These are phyloP conservation scores for Yamadazyma endophytica DNA, from an alignment of 805 yeast species.

Conservation along the genomic window DNA sequence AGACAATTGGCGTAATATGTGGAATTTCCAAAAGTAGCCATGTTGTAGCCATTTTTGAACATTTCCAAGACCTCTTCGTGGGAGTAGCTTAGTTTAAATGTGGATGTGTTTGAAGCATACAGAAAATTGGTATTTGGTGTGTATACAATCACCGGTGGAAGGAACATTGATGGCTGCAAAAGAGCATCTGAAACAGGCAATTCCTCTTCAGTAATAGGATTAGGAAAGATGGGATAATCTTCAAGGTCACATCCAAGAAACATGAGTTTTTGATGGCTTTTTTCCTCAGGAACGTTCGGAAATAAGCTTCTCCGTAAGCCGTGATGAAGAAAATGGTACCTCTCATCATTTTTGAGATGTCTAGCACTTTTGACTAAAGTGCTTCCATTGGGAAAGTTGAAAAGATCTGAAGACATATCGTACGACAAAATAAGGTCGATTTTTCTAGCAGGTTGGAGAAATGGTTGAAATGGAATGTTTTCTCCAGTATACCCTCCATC, in stretches of 20 bases:
- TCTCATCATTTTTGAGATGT: too few species aligned
- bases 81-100: conserved; percentile 52
- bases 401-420: conserved; percentile 47
- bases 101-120: conserved; percentile 50
- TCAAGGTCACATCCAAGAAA: conserved; percentile 41
- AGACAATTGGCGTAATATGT: conserved; percentile 44
- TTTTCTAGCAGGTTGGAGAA: conserved; percentile 29
- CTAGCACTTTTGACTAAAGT: conserved; percentile 39
- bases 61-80: conserved; percentile 39
- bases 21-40: conserved; percentile 46
- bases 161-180: too few species aligned
- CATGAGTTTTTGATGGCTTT: too few species aligned
- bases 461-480: conserved; percentile 45
- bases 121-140: conserved; percentile 42
- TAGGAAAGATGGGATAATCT: conserved; percentile 24
- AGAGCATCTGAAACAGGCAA: too few species aligned
- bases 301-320: too few species aligned
- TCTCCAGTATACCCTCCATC: conserved; percentile 52
- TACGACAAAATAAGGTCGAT: conserved; percentile 38
- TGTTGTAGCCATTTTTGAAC: conserved; percentile 48
- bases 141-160: conserved; percentile 55
- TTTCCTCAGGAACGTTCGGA: too few species aligned
- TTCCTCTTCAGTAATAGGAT: too few species aligned
- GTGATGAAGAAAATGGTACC: too few species aligned
- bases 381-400: conserved; percentile 60